phyloP scores from a whole-genome alignment of 345 rosid genomes.

The Arabis hirsuta region DNA sequence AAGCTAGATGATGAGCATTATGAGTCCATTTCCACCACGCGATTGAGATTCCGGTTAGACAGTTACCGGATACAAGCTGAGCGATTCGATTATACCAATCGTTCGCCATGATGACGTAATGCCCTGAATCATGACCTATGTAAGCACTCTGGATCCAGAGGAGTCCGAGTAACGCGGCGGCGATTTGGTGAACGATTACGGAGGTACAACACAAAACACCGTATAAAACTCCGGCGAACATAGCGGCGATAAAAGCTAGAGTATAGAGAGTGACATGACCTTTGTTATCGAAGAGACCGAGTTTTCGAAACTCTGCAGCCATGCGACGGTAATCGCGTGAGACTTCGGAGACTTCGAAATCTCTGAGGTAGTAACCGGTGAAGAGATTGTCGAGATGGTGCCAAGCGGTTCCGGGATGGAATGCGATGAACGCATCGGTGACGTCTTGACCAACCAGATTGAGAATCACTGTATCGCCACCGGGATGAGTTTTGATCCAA shows the following conservation, averaged over 20 bases:
- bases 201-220: conserved; percentile 67
- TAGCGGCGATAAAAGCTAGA: conserved; percentile 45
- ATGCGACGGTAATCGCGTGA: conserved; percentile 82
- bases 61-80: conserved; percentile 82
- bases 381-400: conserved; percentile 58
- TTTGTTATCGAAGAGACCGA: conserved; percentile 79
- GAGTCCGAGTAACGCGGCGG: conserved; percentile 67
- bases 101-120: conserved; percentile 72
- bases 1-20: conserved; percentile 91
- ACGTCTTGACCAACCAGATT: conserved; percentile 90
- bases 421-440: conserved; percentile 94
- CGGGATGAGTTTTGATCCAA: conserved; percentile 81
- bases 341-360: conserved; percentile 64
- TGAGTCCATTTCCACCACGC: conserved; percentile 99
- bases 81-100: conserved; percentile 57
- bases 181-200: conserved; percentile 56
- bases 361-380: conserved; percentile 73
- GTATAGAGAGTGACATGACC: conserved; percentile 64
- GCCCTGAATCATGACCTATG: conserved; percentile 94
- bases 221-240: conserved; percentile 61
- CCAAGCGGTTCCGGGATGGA: conserved; percentile 95
- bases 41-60: conserved; percentile 89
- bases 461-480: conserved; percentile 65
- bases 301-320: conserved; percentile 57
- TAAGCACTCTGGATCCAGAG: conserved; percentile 89